Percentiles rank a stretch among this genome's conserved stretches.
These are phyloP conservation scores for Acephala macrosclerotiorum DNA, from an alignment of 2,329 filamentous ascomycete genomes.

Conservation along the genomic window DNA sequence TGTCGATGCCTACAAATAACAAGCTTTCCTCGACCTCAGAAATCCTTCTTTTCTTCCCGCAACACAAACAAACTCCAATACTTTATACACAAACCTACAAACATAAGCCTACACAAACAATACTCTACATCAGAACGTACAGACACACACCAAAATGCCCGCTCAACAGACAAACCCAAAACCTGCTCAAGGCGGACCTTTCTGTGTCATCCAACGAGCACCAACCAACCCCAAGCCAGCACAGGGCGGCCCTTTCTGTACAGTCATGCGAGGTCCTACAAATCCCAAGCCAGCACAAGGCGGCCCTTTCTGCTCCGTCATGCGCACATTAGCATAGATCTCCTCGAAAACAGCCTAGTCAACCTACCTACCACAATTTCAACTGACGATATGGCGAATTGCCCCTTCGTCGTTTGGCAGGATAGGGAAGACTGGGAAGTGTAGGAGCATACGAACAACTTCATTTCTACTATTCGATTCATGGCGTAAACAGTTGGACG, in stretches of 20 bases:
- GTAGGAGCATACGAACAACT: not conserved
- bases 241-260: not conserved
- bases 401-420: not conserved
- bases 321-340: not conserved
- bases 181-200: not conserved
- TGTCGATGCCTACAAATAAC: not conserved
- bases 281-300: not conserved
- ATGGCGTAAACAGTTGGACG: not conserved
- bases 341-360: not conserved
- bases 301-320: not conserved
- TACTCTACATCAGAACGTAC: not conserved
- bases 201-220: not conserved
- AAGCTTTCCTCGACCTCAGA: not conserved
- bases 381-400: not conserved
- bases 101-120: not conserved
- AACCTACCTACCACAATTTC: not conserved
- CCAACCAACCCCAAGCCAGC: not conserved
- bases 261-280: not conserved
- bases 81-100: not conserved
- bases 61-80: not conserved
- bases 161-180: not conserved
- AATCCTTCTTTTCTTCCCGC: not conserved
- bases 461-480: slow-evolving; percentile 4
- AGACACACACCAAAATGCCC: slow-evolving; percentile 2
- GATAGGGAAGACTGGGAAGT: not conserved